phyloP scores from a whole-genome alignment of 1,139 yeast species.

The Entelexis sorbosivorans region DNA sequence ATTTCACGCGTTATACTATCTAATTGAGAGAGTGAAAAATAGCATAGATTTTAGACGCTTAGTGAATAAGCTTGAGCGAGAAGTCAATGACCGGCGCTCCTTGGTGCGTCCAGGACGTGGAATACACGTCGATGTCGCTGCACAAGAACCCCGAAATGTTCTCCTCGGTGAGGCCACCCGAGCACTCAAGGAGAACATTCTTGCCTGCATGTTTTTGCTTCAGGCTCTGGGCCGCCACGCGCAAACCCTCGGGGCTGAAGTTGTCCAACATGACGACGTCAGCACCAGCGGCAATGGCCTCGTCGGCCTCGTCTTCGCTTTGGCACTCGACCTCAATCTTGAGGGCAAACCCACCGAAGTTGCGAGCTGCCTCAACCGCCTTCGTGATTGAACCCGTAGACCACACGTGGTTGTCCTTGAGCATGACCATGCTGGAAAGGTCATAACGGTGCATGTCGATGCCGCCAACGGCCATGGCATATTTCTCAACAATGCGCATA shows the following conservation, averaged over 20 bases:
- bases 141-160: constrained; percentile 59
- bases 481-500: constrained; percentile 72
- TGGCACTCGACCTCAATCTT: constrained; percentile 91
- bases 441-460: constrained; percentile 89
- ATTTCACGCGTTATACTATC: constrained; percentile 18
- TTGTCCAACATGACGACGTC: constrained; percentile 94
- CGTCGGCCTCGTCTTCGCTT: constrained; percentile 70
- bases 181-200: constrained; percentile 59
- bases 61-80: constrained; percentile 54
- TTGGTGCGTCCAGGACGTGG: constrained; percentile 89
- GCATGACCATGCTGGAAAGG: constrained; percentile 88
- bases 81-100: constrained; percentile 75
- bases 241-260: constrained; percentile 58
- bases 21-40: background rate
- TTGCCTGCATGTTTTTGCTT: constrained; percentile 46
- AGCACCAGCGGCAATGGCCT: constrained; percentile 91
- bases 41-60: background rate
- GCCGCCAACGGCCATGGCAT: constrained; percentile 92
- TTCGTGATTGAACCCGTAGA: constrained; percentile 82
- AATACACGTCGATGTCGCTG: constrained; percentile 76
- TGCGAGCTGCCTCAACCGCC: constrained; percentile 67
- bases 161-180: constrained; percentile 73
- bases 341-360: constrained; percentile 77
- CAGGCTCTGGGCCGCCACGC: constrained; percentile 51
- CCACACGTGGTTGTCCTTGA: constrained; percentile 87